Base-by-base conservation (phyloP, 768 basidiomycete species). In the Boletus insuetus region DNA sequence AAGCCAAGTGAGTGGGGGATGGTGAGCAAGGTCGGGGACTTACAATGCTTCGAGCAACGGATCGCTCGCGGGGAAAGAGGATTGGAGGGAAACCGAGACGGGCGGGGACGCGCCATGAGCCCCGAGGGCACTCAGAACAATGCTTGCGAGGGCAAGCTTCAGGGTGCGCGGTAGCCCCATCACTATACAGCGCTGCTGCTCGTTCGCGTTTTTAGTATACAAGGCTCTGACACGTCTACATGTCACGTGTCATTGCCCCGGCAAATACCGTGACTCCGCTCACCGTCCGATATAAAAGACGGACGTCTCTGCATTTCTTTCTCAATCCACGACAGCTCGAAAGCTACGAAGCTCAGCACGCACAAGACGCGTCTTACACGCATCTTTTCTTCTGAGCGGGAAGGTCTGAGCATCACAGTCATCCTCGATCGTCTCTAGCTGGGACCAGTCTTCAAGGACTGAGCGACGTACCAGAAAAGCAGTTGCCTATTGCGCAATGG, bases 321-420 rank as follows among this genome's bases (percentile, higher is more conserved):
- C 44, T 57, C 48, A 19, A 49, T 48, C 46, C 57, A 61, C 29
- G 37, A 69, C 69, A 66, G 60, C 59, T 62, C 64, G 62, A 69
- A 70, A 50, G 69, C 64, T 64, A 40, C 62, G 60, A 59, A 56
- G 66, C 68, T 69, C 67, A 59, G 45, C 55, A 66, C 69, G 59
- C 47, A 70, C 68, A 56, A 43, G 64, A 58, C 45, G 53, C 35
- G 56, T 53, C 19, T 12, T 20, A 20, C 11, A 46, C 58, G 55
- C 43, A 53, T 62, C 64, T 64, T 55, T 60, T 34, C 41, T 69
- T 39, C 58, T 64, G 72, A 70, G 69, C 62, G 63, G 70, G 67
- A 71, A 65, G 66, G 70, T 71, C 66, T 72, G 70, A 72, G 61
- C 46, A 46, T 64, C 49, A 22, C 54, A 44, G 67, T 66, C 68